These are phyloP conservation scores for Uncinocarpus reesii DNA, from an alignment of 2,329 filamentous ascomycete genomes.

Conservation along the genomic window DNA sequence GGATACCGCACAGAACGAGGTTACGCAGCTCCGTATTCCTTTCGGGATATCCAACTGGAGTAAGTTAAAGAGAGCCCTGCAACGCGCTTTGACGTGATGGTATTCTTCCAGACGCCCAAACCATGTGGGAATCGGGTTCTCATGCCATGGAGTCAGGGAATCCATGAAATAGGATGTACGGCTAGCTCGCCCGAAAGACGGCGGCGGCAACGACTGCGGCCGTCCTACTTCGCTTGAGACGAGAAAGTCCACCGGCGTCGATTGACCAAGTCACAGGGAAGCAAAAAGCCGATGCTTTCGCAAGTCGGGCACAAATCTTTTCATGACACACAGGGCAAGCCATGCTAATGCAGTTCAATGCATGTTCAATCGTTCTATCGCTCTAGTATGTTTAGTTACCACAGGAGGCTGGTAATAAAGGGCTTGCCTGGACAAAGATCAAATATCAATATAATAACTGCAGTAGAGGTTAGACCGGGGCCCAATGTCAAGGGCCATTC, in stretches of 20 bases:
- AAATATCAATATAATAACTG: no score
- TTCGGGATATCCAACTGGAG: background rate
- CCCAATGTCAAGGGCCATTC: no score
- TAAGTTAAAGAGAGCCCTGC: background rate
- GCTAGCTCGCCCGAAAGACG: background rate
- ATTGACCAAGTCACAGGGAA: background rate
- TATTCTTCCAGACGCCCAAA: conserved; percentile 10
- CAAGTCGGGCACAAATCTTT: no score
- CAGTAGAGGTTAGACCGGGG: no score
- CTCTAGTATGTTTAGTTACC: no score
- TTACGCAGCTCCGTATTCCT: background rate
- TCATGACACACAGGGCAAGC: no score
- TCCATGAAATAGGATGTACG: background rate
- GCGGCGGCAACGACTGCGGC: background rate
- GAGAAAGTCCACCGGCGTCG: background rate
- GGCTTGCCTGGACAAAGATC: no score
- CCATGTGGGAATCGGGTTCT: conserved; percentile 4
- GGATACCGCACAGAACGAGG: conserved; percentile 1
- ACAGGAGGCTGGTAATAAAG: no score
- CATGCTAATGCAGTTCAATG: no score
- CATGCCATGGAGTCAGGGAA: background rate
- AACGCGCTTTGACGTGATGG: conserved; percentile 3
- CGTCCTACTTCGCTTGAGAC: background rate
- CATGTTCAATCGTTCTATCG: no score
- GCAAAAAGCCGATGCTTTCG: no score